Conservation (phyloP, 2,329 filamentous ascomycete genomes). For the Juglanconis oblonga region DNA sequence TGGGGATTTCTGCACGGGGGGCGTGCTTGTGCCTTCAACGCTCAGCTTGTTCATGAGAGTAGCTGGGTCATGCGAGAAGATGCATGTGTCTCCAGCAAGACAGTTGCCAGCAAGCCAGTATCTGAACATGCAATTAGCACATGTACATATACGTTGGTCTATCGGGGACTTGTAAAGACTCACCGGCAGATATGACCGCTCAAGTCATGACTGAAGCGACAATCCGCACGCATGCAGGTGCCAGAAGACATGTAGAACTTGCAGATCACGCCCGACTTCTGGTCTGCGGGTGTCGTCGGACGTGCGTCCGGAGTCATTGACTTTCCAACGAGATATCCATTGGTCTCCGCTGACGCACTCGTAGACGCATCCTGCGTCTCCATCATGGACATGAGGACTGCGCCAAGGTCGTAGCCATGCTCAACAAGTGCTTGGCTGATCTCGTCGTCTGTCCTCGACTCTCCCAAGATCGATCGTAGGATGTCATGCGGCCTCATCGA, state of each 20-base stretch:
- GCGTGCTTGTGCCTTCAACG: constrained; percentile 65
- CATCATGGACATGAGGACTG: constrained; percentile 87
- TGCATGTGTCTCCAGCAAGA: constrained; percentile 86
- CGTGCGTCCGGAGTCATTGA: constrained; percentile 76
- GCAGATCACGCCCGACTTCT: constrained; percentile 87
- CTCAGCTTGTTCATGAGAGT: constrained; percentile 79
- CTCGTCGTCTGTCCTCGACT: constrained; percentile 86
- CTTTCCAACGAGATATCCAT: constrained; percentile 78
- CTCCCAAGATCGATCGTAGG: constrained; percentile 88
- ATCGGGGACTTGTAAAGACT: constrained; percentile 38
- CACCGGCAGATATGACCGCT: constrained; percentile 98
- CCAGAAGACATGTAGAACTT: constrained; percentile 96
- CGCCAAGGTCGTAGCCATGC: constrained; percentile 90
- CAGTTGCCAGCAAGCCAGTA: constrained; percentile 98
- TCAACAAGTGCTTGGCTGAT: constrained; percentile 86
- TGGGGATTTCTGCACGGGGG: constrained; percentile 60
- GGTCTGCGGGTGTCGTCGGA: constrained; percentile 72
- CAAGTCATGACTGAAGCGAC: constrained; percentile 93
- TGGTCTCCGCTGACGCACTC: constrained; percentile 37
- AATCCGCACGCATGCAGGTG: constrained; percentile 93
- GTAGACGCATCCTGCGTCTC: constrained; percentile 52
- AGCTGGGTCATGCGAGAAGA: constrained; percentile 94
- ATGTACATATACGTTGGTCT: constrained; percentile 5
- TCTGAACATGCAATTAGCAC: constrained; percentile 40
- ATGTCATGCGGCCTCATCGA: constrained; percentile 99